Base-by-base conservation (phyloP, 371 early-diverging fungal species). In the Circinella minor region DNA sequence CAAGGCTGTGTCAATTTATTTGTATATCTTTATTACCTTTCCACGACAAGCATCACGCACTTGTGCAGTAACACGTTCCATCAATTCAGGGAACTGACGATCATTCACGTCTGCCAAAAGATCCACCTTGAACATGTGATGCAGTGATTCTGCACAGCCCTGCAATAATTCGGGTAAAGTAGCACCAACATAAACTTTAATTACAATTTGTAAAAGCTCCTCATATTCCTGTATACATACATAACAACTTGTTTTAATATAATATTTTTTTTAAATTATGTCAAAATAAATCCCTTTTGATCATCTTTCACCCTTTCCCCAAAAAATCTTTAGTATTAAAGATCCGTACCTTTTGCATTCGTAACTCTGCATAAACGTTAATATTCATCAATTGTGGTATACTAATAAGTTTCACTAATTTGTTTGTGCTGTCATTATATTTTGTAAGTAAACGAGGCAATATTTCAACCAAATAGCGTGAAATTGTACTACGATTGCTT, bases 381-480 rank as follows among this genome's bases (percentile, higher is more conserved):
- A 92, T 48, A 60, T 90, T 87, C 75, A 92, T 81, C 4, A 86
- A 46, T 15, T 84, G 80, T 9, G 91, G 86, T 20, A 93, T 71
- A 37, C 72, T 76, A 1, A 89, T 74, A 3, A 90, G 78, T n/a
- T 88, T 87, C 6, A 75, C 71, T 54, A 90, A 74, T 27, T 87
- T 81, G 20, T 60, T 65, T 27, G 82, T 75, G 54, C 92, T 92
- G 49, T 82, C 84, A 3, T 81, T 81, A 65, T 92, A 89, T 71
- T 91, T 92, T n/a, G 84, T 74, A 43, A 94, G 70, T n/a, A 93
- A 77, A 48, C 82, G 83, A 3, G 92, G 89, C 17, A 93, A 55
- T 3, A 76, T 68, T 62, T 79, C 78, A 14, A 89, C 86, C 49
- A 93, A 72, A 55, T 83, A 77, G 9, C 89, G 83, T 20, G 87